Evolutionary conservation across 2,329 filamentous ascomycete species (phyloP).

Genomic region (Coniosporium tulheliwenetii): DNA sequence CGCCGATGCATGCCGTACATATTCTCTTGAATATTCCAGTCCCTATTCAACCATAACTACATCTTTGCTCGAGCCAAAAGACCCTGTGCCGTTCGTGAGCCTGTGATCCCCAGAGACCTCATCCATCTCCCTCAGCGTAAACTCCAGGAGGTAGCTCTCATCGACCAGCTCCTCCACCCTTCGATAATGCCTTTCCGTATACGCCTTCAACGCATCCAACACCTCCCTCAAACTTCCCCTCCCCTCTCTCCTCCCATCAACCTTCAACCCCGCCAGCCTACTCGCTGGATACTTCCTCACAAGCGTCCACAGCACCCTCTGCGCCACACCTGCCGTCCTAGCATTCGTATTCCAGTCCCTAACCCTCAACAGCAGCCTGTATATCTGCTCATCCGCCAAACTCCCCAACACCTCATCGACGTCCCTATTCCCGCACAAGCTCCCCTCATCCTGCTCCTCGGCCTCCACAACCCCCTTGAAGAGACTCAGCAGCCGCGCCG

Average conservation of each 20-base stretch:
- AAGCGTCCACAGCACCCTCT: slow-evolving; percentile 67
- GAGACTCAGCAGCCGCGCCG: slow-evolving; percentile 66
- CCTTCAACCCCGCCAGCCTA: slow-evolving; percentile 43
- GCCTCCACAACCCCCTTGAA: slow-evolving; percentile 66
- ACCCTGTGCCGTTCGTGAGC: too few relatives aligned
- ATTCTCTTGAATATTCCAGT: not conserved
- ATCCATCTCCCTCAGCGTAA: slow-evolving; percentile 88
- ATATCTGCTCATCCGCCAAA: slow-evolving; percentile 74
- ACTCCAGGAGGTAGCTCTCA: slow-evolving; percentile 88
- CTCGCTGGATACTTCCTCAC: slow-evolving; percentile 68
- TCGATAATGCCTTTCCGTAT: slow-evolving; percentile 87
- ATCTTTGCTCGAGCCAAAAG: not conserved
- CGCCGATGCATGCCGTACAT: too few relatives aligned
- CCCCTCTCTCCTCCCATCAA: slow-evolving; percentile 31
- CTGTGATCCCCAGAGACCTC: slow-evolving; percentile 28
- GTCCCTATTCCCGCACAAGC: slow-evolving; percentile 44
- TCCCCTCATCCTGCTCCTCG: slow-evolving; percentile 42
- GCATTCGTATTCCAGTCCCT: slow-evolving; percentile 98
- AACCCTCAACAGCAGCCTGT: slow-evolving; percentile 62
- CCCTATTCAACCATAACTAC: not conserved
- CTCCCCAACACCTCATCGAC: slow-evolving; percentile 75
- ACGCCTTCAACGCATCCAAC: slow-evolving; percentile 70
- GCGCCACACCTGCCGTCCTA: slow-evolving; percentile 67
- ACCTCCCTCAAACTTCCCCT: slow-evolving; percentile 66
- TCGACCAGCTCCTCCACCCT: slow-evolving; percentile 80